These are phyloP conservation scores for Nemania sp. DNA, from an alignment of 2,329 filamentous ascomycete species.

Conservation along the genomic window DNA sequence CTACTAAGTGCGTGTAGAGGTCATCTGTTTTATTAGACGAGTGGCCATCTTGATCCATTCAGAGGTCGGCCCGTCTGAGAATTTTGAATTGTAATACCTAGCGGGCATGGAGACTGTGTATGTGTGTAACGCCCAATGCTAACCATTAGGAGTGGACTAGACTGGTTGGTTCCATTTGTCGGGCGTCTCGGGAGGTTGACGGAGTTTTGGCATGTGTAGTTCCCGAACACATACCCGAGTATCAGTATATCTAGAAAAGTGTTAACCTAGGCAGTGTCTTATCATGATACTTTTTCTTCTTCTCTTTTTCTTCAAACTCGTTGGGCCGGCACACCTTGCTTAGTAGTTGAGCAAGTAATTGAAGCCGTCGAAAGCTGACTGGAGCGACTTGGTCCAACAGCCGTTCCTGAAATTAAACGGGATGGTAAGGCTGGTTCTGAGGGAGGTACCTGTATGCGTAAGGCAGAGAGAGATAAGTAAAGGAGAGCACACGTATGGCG, in stretches of 20 bases:
- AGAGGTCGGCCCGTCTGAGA: too few relatives aligned
- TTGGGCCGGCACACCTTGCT: not conserved
- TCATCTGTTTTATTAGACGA: too few relatives aligned
- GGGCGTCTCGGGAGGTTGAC: not conserved
- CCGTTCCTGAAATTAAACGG: conserved; percentile 7
- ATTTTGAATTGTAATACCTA: too few relatives aligned
- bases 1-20: too few relatives aligned
- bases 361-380: not conserved
- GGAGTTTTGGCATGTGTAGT: not conserved
- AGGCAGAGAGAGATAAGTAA: not conserved
- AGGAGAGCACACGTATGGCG: not conserved
- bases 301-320: too few relatives aligned
- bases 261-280: too few relatives aligned
- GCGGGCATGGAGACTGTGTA: not conserved
- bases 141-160: too few relatives aligned
- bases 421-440: conserved; percentile 13
- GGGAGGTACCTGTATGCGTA: too few relatives aligned
- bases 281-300: too few relatives aligned
- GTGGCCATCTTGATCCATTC: too few relatives aligned
- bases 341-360: not conserved
- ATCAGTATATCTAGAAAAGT: too few relatives aligned
- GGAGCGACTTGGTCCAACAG: conserved; percentile 1
- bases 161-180: too few relatives aligned
- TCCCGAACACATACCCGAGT: not conserved
- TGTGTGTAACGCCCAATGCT: not conserved